A percentile compares a stretch with the other conserved stretches of the same genome.
Conservation (phyloP, 2,329 filamentous ascomycete genomes). For the Xylariomycetidae sp. region DNA sequence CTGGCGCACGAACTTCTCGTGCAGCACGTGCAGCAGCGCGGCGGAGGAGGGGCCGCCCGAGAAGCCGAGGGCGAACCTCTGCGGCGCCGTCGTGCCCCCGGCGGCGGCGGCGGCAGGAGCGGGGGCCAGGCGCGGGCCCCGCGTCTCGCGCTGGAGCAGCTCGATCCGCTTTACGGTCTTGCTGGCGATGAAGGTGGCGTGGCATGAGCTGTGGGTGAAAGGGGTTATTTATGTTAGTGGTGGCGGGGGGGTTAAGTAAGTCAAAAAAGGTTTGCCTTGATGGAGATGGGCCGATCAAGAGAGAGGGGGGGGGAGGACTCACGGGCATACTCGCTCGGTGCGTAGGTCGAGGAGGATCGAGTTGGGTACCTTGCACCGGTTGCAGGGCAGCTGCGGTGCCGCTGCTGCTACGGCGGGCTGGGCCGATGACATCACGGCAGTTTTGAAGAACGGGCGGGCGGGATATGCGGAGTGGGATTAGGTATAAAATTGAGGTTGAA, state of each 20-base stretch:
- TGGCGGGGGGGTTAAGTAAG: too few relatives aligned
- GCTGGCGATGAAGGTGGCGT: slow-evolving; percentile 67
- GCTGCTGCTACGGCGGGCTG: slow-evolving; percentile 10
- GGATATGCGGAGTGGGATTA: too few relatives aligned
- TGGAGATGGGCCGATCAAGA: too few relatives aligned
- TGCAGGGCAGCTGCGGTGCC: slow-evolving; percentile 18
- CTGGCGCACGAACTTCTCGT: slow-evolving; percentile 64
- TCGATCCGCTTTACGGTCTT: slow-evolving; percentile 74
- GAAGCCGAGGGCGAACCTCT: slow-evolving; percentile 66
- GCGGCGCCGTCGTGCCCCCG: slow-evolving; percentile 26
- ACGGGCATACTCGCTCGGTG: slow-evolving; percentile 25
- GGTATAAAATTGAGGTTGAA: too few relatives aligned
- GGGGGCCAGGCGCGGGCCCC: slow-evolving; percentile 18
- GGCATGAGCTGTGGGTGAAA: slow-evolving; percentile 58
- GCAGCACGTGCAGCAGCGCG: slow-evolving; percentile 70
- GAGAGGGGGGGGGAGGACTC: slow-evolving; percentile 3
- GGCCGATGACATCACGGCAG: too few relatives aligned
- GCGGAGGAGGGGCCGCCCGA: slow-evolving; percentile 81
- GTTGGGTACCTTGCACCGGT: slow-evolving; percentile 28
- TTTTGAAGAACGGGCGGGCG: too few relatives aligned
- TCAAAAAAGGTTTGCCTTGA: too few relatives aligned
- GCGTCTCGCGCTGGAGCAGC: slow-evolving; percentile 45
- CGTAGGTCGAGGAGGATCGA: slow-evolving; percentile 26
- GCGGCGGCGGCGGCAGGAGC: slow-evolving; percentile 21
- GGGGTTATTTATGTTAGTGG: not conserved